Evolutionary conservation across 2,329 filamentous ascomycete genomes (phyloP), one percentile per base, ranked within the genome.

Genomic region (Ophiostoma ips): DNA sequence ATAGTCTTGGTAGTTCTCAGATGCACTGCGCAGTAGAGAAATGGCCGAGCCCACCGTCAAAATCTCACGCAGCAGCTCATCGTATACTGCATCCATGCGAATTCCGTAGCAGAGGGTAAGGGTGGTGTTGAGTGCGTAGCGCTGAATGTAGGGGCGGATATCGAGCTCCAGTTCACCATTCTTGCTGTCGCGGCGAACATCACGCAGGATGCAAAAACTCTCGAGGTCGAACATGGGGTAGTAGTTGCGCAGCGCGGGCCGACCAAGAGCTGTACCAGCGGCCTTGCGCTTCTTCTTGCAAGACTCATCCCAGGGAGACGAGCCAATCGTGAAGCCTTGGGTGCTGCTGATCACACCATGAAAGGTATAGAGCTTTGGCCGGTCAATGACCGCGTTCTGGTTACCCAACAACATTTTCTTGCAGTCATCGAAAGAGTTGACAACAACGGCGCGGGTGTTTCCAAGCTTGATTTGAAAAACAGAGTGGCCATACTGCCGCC

Each of bases 151-250:
- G 0, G 80, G 72, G 8, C 77, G 78, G 0, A 84, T 84, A 54
- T 89, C 81, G 33, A 90, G 68, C 44, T 87, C 81, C 1, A 54
- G 9, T 1, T 16, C 40, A 15, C 54, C 54, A 24, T 48, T 34
- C 13, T 40, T 68, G 57, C 76, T 79, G 57, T 87, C 81, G 1
- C 72, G 63, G 33, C 84, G 69, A 37, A 90, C 71, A 57, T 90
- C 84, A 55, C 78, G 80, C 64, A 90, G 82, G 50, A 81, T 84
- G 13, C 76, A 73, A 13, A 73, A 80, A 28, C 80, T 78, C 62
- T 90, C 86, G 24, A 88, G 76, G 57, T 90, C 85, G 47, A 90
- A 79, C 57, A 88, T 85, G 0, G 85, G 84, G 77, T 88, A 84
- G 62, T 90, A 90, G 0, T 79, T 81, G 59, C 87, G 82, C 1